These are phyloP conservation scores for Rickenella mellea DNA, from an alignment of 768 basidiomycete genomes.

Conservation along the genomic window DNA sequence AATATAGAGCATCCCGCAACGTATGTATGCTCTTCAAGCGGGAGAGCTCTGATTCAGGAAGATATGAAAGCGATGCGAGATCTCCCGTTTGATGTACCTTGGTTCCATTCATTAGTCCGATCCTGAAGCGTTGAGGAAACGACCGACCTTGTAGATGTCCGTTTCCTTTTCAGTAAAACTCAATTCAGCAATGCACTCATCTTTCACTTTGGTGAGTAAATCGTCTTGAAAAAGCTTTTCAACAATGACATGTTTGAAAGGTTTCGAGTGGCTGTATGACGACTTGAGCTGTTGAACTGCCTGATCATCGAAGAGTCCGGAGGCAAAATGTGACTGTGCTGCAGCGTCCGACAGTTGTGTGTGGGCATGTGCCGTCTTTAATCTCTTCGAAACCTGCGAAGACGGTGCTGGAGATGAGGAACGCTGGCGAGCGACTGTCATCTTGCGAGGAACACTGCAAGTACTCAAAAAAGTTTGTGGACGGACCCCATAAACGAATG, in stretches of 20 bases:
- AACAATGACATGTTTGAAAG: conserved; percentile 79
- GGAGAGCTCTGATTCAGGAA: conserved; percentile 65
- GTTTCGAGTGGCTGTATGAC: conserved; percentile 48
- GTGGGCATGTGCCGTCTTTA: neutral
- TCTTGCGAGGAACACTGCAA: neutral
- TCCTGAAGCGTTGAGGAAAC: neutral
- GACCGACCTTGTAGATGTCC: conserved; percentile 87
- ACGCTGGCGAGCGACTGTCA: conserved; percentile 7
- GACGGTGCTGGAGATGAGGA: conserved; percentile 6
- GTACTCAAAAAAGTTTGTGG: no score
- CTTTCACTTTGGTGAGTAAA: conserved; percentile 69
- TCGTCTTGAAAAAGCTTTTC: conserved; percentile 79
- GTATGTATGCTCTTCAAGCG: conserved; percentile 72
- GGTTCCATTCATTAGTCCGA: conserved; percentile 1
- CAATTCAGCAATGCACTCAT: conserved; percentile 72
- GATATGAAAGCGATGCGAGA: conserved; percentile 85
- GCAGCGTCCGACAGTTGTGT: neutral
- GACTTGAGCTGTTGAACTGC: conserved; percentile 46
- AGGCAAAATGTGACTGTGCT: conserved; percentile 37
- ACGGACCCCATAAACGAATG: no score
- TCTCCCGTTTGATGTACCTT: conserved; percentile 98
- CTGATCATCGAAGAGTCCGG: conserved; percentile 46
- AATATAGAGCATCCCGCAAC: conserved; percentile 90
- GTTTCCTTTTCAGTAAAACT: conserved; percentile 92
- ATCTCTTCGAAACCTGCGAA: conserved; percentile 10